These are phyloP conservation scores for Mucor velutinosus DNA, from an alignment of 371 early-diverging fungal species.

Conservation along the genomic window DNA sequence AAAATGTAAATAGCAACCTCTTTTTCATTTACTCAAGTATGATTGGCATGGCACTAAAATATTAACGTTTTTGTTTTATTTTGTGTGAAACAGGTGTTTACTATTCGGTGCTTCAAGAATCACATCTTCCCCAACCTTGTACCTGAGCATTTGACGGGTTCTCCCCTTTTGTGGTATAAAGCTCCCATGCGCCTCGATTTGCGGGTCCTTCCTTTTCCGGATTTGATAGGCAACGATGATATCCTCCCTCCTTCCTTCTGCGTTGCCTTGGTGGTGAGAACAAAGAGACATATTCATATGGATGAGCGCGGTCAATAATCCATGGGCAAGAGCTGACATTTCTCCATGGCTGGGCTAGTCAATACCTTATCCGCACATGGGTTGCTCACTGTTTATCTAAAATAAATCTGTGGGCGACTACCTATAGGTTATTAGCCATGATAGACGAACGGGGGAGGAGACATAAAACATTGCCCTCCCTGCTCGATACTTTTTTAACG, in stretches of 20 bases:
- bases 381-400: not conserved
- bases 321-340: not conserved
- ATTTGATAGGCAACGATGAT: not conserved
- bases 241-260: not conserved
- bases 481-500: not conserved
- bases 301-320: not conserved
- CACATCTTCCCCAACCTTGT: not conserved
- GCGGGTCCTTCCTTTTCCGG: not conserved
- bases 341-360: not conserved
- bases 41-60: not conserved
- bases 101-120: not conserved
- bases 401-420: not conserved
- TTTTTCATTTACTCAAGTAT: too few species aligned
- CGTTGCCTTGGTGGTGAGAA: not conserved
- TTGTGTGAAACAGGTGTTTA: not conserved
- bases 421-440: too few species aligned
- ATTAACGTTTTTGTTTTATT: not conserved
- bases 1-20: not conserved
- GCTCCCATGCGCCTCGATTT: not conserved
- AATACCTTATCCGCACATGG: constrained; percentile 9
- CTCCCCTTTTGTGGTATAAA: not conserved
- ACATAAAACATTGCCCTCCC: constrained; percentile 8
- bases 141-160: not conserved
- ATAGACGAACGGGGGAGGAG: not conserved
- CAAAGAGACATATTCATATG: not conserved